Conservation (phyloP, 2,329 filamentous ascomycete genomes). For the Rhinocladiella similis region DNA sequence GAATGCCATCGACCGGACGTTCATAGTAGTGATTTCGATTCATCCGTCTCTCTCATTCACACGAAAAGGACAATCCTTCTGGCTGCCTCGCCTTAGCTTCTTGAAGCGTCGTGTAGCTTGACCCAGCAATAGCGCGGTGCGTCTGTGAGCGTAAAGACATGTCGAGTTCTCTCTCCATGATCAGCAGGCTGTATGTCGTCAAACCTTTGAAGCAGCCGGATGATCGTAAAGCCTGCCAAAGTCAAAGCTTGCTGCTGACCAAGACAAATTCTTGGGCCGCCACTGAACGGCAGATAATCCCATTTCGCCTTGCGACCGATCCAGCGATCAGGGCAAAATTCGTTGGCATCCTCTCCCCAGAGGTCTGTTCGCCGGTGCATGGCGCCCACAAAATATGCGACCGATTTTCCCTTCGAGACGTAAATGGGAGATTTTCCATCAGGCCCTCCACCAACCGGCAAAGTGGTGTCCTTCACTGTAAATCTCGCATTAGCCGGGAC, state of each 20-base stretch:
- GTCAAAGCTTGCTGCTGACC: slow-evolving; percentile 33
- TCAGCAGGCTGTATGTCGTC: slow-evolving; percentile 54
- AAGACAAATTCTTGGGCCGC: slow-evolving; percentile 32
- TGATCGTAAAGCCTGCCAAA: slow-evolving; percentile 30
- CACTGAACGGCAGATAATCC: slow-evolving; percentile 42
- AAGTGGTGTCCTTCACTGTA: slow-evolving; percentile 50
- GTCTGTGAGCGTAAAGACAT: too few species aligned
- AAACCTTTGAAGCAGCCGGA: slow-evolving; percentile 31
- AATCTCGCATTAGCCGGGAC: slow-evolving; percentile 53
- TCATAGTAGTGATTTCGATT: too few species aligned
- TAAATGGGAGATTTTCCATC: slow-evolving; percentile 49
- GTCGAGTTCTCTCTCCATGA: too few species aligned
- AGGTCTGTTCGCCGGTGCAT: slow-evolving; percentile 69
- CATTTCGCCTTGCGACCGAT: slow-evolving; percentile 69
- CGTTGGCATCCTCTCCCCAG: slow-evolving; percentile 15
- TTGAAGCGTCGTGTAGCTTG: too few species aligned
- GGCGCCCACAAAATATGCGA: slow-evolving; percentile 67
- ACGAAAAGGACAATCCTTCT: too few species aligned
- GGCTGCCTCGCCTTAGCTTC: too few species aligned
- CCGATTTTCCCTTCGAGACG: slow-evolving; percentile 53
- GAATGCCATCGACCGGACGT: too few species aligned
- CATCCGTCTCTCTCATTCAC: too few species aligned
- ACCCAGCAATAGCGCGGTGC: too few species aligned
- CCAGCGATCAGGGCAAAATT: slow-evolving; percentile 69
- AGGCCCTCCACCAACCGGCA: slow-evolving; percentile 51